Evolutionary conservation across 495 filamentous ascomycete genomes (phyloP).

Genomic region (Elasticomyces elasticus): DNA sequence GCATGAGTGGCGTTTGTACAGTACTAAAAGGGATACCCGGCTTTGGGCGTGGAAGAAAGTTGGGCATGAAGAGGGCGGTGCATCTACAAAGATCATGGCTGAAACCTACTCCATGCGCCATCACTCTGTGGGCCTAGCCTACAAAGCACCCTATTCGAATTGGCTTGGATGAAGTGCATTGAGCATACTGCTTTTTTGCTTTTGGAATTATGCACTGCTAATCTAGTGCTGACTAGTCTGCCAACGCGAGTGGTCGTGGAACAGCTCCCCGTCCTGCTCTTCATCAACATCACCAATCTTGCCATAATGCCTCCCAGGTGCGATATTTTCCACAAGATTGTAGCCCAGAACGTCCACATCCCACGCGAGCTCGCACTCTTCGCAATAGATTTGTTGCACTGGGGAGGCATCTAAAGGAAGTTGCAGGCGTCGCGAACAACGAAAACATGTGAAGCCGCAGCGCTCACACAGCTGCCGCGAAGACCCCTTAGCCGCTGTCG

Average conservation of each 20-base stretch:
- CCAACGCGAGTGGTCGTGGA: conserved; percentile 6
- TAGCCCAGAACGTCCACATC: conserved; percentile 18
- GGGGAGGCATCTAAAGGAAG: background rate
- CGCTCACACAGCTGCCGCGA: conserved; percentile 10
- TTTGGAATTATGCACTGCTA: too few species aligned
- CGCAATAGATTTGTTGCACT: conserved; percentile 2
- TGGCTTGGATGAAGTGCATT: too few species aligned
- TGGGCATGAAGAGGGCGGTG: background rate
- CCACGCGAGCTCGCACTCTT: conserved; percentile 9
- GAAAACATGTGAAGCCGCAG: conserved; percentile 21
- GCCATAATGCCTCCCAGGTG: background rate
- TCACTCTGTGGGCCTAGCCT: too few species aligned
- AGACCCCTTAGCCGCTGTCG: background rate
- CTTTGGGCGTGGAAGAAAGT: conserved; percentile 1
- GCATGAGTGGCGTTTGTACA: background rate
- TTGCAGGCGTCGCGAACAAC: conserved; percentile 6
- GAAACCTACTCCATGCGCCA: too few species aligned
- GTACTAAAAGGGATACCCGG: background rate
- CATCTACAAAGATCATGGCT: too few species aligned
- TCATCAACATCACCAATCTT: background rate
- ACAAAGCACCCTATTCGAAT: too few species aligned
- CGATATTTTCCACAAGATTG: conserved; percentile 6
- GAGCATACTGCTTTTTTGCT: too few species aligned
- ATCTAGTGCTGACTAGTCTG: too few species aligned
- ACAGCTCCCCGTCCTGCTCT: background rate